Evolutionary conservation across 495 filamentous ascomycete genomes (phyloP), one percentile per base, ranked within the genome.

Genomic region (Hypoxylon subgilvum): DNA sequence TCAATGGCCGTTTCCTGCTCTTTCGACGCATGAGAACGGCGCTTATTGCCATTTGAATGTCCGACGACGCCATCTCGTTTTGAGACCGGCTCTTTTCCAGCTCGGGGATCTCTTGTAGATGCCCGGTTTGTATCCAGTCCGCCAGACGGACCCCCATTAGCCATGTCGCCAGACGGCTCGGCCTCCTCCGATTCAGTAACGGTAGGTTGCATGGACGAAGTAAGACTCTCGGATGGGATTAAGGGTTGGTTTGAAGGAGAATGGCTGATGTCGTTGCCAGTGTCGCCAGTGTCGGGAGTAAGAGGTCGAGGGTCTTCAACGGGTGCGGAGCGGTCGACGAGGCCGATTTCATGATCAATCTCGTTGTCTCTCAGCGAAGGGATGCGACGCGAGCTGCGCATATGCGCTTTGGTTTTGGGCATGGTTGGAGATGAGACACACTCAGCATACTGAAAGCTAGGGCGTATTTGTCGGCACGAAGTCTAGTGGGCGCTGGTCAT

Each of bases 1-100:
- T 99, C 95, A 22, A 98, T 83, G 9, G 77, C 82, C 2, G 82
- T 74, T 57, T 89, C 86, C 17, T 64, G 63, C 6, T 57, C 54
- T 64, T 70, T 55, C 10, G 45, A 21, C 27, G 44, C 27, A 10
- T 25, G 28, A 3, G 39, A 12, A 27, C 31, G 67, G 2, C 27
- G 57, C 14, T 43, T 56, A 0, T 36, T 52, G n/a, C 47, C 40
- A 18, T 36, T 36, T 22, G 32, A 18, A 17, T 0, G 30, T 31
- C 43, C 45, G 8, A 35, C 30, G 23, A 48, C 9, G 17, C 36
- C 43, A 23, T 43, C 36, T 16, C 52, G 35, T 40, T 52, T 52
- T 21, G 45, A 12, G 18, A 6, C 10, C 3, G 43, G 18, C 21
- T 35, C 13, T 41, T 55, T 54, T 46, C 36, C 50, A 19, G 19